These are phyloP conservation scores for Malbranchea zuffiana DNA, from an alignment of 2,329 filamentous ascomycete genomes.

Conservation along the genomic window DNA sequence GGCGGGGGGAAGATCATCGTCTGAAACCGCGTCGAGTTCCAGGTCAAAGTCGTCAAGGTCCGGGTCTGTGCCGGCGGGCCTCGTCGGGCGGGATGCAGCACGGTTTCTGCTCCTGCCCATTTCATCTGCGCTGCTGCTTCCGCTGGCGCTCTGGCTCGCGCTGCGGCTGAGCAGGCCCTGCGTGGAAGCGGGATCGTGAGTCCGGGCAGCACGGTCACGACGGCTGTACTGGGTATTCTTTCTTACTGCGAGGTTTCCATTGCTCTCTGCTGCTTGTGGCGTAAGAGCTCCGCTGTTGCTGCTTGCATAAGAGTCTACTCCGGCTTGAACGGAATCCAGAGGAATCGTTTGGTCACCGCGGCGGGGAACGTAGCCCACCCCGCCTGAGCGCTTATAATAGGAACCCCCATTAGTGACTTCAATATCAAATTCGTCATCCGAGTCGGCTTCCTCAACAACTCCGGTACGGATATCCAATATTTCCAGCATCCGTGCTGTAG, in stretches of 20 bases:
- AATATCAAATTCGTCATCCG: slow-evolving; percentile 97
- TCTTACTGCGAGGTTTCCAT: slow-evolving; percentile 33
- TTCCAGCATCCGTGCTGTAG: slow-evolving; percentile 93
- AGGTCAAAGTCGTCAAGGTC: slow-evolving; percentile 30
- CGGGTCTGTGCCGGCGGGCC: slow-evolving; percentile 19
- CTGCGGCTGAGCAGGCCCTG: slow-evolving; percentile 42
- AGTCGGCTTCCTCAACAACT: slow-evolving; percentile 92
- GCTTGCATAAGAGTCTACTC: slow-evolving; percentile 44
- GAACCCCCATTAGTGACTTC: slow-evolving; percentile 61
- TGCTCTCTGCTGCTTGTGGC: slow-evolving; percentile 30
- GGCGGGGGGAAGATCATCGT: slow-evolving; percentile 51
- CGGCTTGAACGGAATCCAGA: slow-evolving; percentile 37
- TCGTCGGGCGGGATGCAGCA: slow-evolving; percentile 17
- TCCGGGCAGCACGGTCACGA: slow-evolving; percentile 34
- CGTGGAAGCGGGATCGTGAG: slow-evolving; percentile 30
- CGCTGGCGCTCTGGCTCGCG: slow-evolving; percentile 33
- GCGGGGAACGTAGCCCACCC: slow-evolving; percentile 66
- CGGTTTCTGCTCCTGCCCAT: slow-evolving; percentile 30
- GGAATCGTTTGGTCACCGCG: slow-evolving; percentile 49
- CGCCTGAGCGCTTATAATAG: slow-evolving; percentile 72
- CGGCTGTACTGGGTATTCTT: slow-evolving; percentile 43
- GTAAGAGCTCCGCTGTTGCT: slow-evolving; percentile 45
- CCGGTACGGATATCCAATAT: slow-evolving; percentile 94
- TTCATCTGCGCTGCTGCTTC: slow-evolving; percentile 35
- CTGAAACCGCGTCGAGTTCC: slow-evolving; percentile 34